Percentiles rank a stretch among this genome's conserved stretches.
Conservation (phyloP, 2,329 filamentous ascomycete species). For the Byssochlamys sp. region DNA sequence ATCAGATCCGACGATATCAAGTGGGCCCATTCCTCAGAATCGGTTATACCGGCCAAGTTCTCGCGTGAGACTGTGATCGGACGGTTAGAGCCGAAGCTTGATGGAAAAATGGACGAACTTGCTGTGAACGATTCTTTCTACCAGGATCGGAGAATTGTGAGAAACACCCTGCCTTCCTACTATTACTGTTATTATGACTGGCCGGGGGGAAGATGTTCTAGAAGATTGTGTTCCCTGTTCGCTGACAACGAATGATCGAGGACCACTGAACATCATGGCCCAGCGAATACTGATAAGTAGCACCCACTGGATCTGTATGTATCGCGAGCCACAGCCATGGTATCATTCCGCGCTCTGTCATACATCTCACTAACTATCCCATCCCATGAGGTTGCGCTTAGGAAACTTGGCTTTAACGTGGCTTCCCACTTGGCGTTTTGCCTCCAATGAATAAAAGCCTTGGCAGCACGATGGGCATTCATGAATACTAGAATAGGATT, state of each 20-base stretch:
- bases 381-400: background rate
- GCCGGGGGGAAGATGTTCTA: no score
- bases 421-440: background rate
- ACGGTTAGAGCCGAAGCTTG: background rate
- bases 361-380: background rate
- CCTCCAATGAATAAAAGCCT: background rate
- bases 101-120: background rate
- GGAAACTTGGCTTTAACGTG: background rate
- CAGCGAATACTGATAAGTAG: background rate
- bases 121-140: background rate
- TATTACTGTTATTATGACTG: no score
- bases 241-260: no score
- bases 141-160: background rate
- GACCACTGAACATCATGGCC: no score
- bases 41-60: no score
- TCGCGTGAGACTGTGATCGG: background rate
- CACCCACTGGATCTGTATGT: background rate
- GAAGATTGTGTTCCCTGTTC: no score
- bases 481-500: background rate
- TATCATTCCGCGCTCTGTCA: background rate
- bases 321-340: background rate
- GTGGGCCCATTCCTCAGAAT: background rate
- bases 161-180: no score
- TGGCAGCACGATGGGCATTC: background rate
- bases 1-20: background rate